Evolutionary conservation across 2,329 filamentous ascomycete genomes (phyloP), one percentile per base, ranked within the genome.

Genomic region (Colletotrichum gigasporum): DNA sequence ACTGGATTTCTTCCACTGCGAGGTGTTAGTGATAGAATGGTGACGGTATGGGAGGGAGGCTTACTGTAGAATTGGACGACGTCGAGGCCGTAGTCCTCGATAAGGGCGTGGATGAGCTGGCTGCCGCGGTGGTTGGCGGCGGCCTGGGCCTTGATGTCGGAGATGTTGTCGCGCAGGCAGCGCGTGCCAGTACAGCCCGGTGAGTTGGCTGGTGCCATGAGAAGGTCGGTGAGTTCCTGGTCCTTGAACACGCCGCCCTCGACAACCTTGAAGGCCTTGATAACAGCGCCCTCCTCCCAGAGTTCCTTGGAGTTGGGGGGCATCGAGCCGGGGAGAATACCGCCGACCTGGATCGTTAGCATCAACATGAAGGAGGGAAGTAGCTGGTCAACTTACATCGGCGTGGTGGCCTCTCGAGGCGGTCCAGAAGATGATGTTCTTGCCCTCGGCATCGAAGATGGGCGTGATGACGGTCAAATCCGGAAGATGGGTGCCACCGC

Each of bases 91-190:
- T 93, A 93, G 69, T 95, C 91, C 24, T 86, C 84, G 67, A 94
- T 93, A 2, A 95, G 79, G 0, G 85, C 83, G 42, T 84, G 85
- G 68, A 94, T 93, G 16, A 95, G 81, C 39, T 87, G 87, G 70
- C 95, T 95, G 8, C 93, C 93, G 70, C 94, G 94, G 70, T 93
- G 90, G 71, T 97, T 96, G 11, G 93, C 92, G 0, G 93, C 92
- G 11, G 96, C 90, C 73, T 96, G 93, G 0, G 93, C 93, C 75
- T 94, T 94, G 39, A 97, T 82, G 73, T 96, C 93, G 54, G 93
- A 94, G 68, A 96, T 83, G 73, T 96, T 96, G 75, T 97, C 93
- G 9, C 87, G 88, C 1, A 96, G 81, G 72, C 92, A 93, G 42
- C 93, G 83, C 0, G 93, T 94, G 2, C 92, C 93, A 56, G 87